Percentiles rank a stretch among this genome's conserved stretches.
phyloP scores from a whole-genome alignment of 306 rosid genomes.

The Vigna nakashimae region DNA sequence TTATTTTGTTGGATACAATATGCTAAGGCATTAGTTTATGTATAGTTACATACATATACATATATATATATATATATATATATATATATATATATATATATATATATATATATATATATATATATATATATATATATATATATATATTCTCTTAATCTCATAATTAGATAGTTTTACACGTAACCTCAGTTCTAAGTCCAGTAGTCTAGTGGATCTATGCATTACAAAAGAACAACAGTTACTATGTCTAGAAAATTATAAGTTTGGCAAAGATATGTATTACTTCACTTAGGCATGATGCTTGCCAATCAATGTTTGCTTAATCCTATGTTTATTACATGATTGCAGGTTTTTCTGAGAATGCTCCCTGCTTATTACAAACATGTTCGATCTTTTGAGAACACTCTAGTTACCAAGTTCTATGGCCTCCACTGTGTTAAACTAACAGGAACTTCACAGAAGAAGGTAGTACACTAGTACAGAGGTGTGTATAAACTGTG shows the following conservation, averaged over 20 bases:
- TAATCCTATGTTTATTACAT: conserved; percentile 34
- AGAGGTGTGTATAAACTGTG: conserved; percentile 16
- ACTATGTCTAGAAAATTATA: neutral
- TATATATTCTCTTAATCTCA: neutral
- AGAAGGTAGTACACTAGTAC: conserved; percentile 67
- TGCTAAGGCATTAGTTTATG: neutral
- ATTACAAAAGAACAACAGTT: neutral
- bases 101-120: too few relatives aligned
- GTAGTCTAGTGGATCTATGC: neutral
- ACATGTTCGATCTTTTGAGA: conserved; percentile 85
- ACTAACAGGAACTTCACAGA: conserved; percentile 73
- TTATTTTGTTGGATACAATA: conserved; percentile 7
- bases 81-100: too few relatives aligned
- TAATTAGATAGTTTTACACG: conserved; percentile 11
- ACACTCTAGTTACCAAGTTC: conserved; percentile 89
- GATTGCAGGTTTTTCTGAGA: conserved; percentile 77
- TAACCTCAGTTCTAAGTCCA: neutral
- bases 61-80: too few relatives aligned
- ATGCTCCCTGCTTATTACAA: conserved; percentile 98
- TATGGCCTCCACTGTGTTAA: conserved; percentile 92
- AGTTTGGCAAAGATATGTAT: conserved; percentile 1
- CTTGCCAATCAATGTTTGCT: neutral
- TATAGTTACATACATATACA: too few relatives aligned
- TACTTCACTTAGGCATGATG: conserved; percentile 7
- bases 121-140: too few relatives aligned